These are phyloP conservation scores for Biancaea sappan DNA, from an alignment of 306 rosid genomes.

Conservation along the genomic window DNA sequence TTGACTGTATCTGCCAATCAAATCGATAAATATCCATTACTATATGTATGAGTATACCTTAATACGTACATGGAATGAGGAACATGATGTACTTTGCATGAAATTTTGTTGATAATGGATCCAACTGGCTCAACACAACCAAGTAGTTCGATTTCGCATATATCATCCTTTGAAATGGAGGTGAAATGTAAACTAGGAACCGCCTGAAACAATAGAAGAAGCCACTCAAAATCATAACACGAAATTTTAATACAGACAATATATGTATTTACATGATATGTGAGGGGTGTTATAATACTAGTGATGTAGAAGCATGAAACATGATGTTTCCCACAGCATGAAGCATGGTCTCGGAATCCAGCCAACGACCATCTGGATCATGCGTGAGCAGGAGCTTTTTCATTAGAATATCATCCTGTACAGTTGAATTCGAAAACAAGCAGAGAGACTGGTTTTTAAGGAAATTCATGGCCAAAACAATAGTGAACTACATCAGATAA, in stretches of 20 bases:
- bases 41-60: not conserved
- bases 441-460: constrained; percentile 31
- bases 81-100: constrained; percentile 41
- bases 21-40: constrained; percentile 4
- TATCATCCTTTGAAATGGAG: constrained; percentile 31
- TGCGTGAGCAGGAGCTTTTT: constrained; percentile 63
- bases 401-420: constrained; percentile 43
- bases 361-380: constrained; percentile 63
- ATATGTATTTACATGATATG: not conserved
- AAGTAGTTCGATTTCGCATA: constrained; percentile 37
- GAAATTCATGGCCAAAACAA: constrained; percentile 43
- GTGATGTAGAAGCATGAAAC: constrained; percentile 45
- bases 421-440: constrained; percentile 24
- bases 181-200: constrained; percentile 44
- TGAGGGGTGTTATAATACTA: constrained; percentile 24
- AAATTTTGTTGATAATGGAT: constrained; percentile 41
- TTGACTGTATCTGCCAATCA: constrained; percentile 52
- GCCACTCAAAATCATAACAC: constrained; percentile 16
- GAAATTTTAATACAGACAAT: not conserved
- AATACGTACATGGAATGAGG: not conserved
- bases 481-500: constrained; percentile 12
- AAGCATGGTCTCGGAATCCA: constrained; percentile 64
- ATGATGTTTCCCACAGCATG: constrained; percentile 53
- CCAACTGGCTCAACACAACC: constrained; percentile 44
- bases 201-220: constrained; percentile 50